Evolutionary conservation across 106 monocot genomes (phyloP), one percentile per base, ranked within the genome.

Genomic region (Dioscorea dumetorum): DNA sequence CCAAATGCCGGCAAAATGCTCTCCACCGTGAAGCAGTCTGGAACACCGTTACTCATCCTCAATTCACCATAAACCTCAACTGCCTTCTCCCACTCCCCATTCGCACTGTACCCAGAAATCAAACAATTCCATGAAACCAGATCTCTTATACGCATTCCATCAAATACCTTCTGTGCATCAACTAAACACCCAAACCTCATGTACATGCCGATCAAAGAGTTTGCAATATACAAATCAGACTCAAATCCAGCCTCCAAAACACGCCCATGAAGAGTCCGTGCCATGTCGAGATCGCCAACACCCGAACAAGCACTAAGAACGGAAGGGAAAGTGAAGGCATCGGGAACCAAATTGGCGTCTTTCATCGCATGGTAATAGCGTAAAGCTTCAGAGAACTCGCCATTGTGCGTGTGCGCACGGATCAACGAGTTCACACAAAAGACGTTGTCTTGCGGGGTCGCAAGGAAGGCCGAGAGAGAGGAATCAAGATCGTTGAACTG

Each of bases 21-120:
- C 72, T 78, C 78, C 34, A 73, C 78, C 3, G 78, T 78, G 33
- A 73, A 78, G 49, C 78, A 78, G 67, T 78, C 78, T n/a, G 62
- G 72, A 57, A 57, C 53, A 13, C 62, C 4, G 10, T 67, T 57
- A 28, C n/a, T 48, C 35, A 62, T 31, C 32, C 78, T 59, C 28
- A 78, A 62, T 24, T 61, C 67, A 33, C 15, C 19, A 57, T 73
- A 73, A 28, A 57, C 48, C 50, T 73, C 65, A 8, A n/a, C 54
- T 53, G 64, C 57, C 33, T 65, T 48, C 48, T 65, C 50, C 73
- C 73, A 73, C 17, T 73, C 73, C 34, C 64, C 73, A 28, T 73
- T 73, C 2, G 73, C 73, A 49, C 61, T 73, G 15, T 57, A 73
- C 33, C 73, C 73, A 20, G 73, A 57, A 16, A 73, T 73, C 64